phyloP scores from a whole-genome alignment of 306 rosid genomes.

The Inga oerstediana region DNA sequence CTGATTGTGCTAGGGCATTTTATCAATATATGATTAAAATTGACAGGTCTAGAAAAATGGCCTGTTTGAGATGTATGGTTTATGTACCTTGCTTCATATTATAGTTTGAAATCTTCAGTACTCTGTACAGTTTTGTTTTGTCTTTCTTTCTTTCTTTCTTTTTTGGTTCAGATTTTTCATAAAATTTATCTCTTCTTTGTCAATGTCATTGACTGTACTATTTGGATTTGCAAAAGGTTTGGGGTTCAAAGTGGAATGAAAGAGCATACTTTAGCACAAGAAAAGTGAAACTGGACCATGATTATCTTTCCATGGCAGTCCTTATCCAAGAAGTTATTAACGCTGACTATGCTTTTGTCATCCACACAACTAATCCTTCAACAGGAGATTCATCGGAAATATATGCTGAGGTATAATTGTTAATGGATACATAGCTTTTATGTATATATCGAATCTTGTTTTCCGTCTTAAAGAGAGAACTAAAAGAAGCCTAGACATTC shows the following conservation, averaged over 20 bases:
- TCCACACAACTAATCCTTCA: slow-evolving; percentile 96
- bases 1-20: slow-evolving; percentile 18
- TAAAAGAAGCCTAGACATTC: slow-evolving; percentile 18
- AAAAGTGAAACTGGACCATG: slow-evolving; percentile 91
- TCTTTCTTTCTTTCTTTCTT: not conserved
- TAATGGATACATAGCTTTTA: slow-evolving; percentile 27
- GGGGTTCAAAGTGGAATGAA: slow-evolving; percentile 99
- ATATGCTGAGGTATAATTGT: slow-evolving; percentile 83
- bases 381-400: slow-evolving; percentile 97
- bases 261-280: slow-evolving; percentile 96
- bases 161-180: not conserved
- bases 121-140: not conserved
- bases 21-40: slow-evolving; percentile 3
- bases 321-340: slow-evolving; percentile 95
- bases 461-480: slow-evolving; percentile 6
- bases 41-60: slow-evolving; percentile 5
- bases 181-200: slow-evolving; percentile 22
- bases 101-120: slow-evolving; percentile 11
- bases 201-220: slow-evolving; percentile 27
- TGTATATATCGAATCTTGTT: slow-evolving; percentile 22
- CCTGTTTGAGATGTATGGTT: slow-evolving; percentile 22
- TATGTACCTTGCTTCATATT: slow-evolving; percentile 24
- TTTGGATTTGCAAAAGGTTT: slow-evolving; percentile 61
- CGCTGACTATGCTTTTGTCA: slow-evolving; percentile 97
- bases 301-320: slow-evolving; percentile 95